phyloP scores from a whole-genome alignment of 116 monocot species.

The Cymodocea nodosa region DNA sequence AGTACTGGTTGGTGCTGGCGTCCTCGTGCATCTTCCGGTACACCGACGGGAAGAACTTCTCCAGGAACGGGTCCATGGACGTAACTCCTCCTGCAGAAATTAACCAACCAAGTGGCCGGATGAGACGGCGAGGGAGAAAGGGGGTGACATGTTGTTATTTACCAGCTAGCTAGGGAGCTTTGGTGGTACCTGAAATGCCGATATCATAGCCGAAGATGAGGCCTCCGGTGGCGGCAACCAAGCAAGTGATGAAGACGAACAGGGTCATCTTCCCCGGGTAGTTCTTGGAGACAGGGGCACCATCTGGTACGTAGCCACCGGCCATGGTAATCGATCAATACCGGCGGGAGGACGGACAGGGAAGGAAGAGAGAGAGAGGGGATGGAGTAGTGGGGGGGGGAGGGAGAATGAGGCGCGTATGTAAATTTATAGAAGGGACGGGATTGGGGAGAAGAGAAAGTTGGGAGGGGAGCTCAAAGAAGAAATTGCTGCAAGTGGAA shows the following conservation, averaged over 20 bases:
- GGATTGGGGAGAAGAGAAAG: no score
- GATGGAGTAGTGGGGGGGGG: no score
- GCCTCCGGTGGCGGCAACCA: slow-evolving; percentile 21
- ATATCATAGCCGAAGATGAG: slow-evolving; percentile 27
- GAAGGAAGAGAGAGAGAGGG: no score
- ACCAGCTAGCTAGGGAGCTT: no score
- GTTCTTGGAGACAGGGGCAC: neutral
- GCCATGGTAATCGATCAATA: slow-evolving; percentile 5
- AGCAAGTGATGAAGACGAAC: slow-evolving; percentile 17
- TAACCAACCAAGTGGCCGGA: no score
- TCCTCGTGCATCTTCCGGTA: slow-evolving; percentile 19
- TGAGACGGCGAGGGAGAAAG: no score
- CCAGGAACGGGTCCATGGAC: slow-evolving; percentile 22
- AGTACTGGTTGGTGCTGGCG: slow-evolving; percentile 42
- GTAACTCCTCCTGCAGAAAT: slow-evolving; percentile 9
- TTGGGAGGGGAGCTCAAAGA: no score
- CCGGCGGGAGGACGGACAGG: no score
- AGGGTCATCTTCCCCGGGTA: slow-evolving; percentile 19
- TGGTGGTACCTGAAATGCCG: slow-evolving; percentile 14
- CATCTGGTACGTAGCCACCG: slow-evolving; percentile 4
- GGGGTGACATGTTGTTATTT: no score
- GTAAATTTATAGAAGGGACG: no score
- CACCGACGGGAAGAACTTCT: slow-evolving; percentile 61
- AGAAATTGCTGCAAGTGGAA: no score
- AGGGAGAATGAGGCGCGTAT: no score